phyloP scores from a whole-genome alignment of 495 filamentous ascomycete genomes.

The Aspergillus bertholletiae region DNA sequence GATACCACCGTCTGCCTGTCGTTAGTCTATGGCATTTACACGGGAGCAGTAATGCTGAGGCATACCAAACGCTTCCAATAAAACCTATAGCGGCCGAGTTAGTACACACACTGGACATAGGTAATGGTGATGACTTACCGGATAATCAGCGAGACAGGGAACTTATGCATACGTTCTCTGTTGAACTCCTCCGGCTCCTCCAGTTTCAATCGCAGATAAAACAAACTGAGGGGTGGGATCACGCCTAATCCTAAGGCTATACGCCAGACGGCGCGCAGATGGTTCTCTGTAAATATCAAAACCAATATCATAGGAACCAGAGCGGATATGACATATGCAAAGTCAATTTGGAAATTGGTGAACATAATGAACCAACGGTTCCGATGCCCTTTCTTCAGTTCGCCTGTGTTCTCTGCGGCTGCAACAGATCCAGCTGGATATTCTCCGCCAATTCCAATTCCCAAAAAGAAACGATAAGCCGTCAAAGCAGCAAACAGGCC shows the following conservation, averaged over 20 bases:
- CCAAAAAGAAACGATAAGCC: conserved; percentile 80
- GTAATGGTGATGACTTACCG: conserved; percentile 30
- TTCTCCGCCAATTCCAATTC: conserved; percentile 66
- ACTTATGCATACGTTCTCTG: conserved; percentile 51
- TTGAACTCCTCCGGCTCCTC: conserved; percentile 83
- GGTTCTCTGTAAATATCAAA: conserved; percentile 62
- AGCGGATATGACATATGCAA: conserved; percentile 70
- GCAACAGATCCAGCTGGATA: conserved; percentile 88
- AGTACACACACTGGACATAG: neutral
- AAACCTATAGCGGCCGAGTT: conserved; percentile 31
- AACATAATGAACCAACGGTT: conserved; percentile 93
- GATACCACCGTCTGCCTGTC: conserved; percentile 62
- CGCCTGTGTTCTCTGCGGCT: conserved; percentile 77
- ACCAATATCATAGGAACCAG: conserved; percentile 72
- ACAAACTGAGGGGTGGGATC: conserved; percentile 70
- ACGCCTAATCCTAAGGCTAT: conserved; percentile 74
- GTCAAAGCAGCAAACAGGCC: conserved; percentile 80
- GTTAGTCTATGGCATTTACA: conserved; percentile 43
- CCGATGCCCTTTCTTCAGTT: conserved; percentile 72
- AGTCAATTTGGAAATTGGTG: conserved; percentile 86
- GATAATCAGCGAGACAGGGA: conserved; percentile 47
- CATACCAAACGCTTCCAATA: conserved; percentile 48
- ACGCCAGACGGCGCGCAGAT: conserved; percentile 72
- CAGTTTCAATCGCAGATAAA: conserved; percentile 72
- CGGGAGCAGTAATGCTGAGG: neutral